Evolutionary conservation across 2,329 filamentous ascomycete genomes (phyloP).

Genomic region (Ceratocystis alfenasii): DNA sequence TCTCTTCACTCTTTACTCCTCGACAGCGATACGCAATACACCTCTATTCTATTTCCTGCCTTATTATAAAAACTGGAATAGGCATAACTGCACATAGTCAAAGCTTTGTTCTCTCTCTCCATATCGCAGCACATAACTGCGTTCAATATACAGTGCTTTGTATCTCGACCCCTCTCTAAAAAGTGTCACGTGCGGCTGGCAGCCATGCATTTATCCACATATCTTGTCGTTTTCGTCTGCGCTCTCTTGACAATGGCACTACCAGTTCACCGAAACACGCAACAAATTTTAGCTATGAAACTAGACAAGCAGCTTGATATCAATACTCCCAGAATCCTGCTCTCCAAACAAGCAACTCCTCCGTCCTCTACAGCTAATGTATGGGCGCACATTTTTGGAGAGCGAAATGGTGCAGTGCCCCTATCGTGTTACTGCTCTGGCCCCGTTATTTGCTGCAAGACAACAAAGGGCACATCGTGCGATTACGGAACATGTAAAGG

Average conservation of each 20-base stretch:
- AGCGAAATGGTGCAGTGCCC: conserved; percentile 16
- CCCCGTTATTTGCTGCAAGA: conserved; percentile 19
- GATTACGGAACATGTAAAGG: conserved; percentile 15
- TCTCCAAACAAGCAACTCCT: not conserved
- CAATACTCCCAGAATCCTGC: not conserved
- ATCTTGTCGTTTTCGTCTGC: not conserved
- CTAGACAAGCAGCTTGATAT: not conserved
- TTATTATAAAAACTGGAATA: too few species aligned
- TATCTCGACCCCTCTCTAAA: not conserved
- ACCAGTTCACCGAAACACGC: not conserved
- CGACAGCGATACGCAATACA: too few species aligned
- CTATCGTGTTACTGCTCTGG: conserved; percentile 14
- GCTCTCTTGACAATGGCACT: not conserved
- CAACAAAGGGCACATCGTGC: conserved; percentile 17
- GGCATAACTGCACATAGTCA: too few species aligned
- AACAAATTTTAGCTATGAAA: not conserved
- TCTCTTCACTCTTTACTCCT: too few species aligned
- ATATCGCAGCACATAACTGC: too few species aligned
- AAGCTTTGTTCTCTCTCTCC: not conserved
- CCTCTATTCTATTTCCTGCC: too few species aligned
- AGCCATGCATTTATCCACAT: not conserved
- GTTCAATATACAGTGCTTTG: not conserved
- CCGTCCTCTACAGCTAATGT: not conserved
- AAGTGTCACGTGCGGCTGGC: not conserved
- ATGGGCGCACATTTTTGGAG: conserved; percentile 18